Evolutionary conservation across 1,284 basidiomycete genomes (phyloP), one percentile per base, ranked within the genome.

Genomic region (Trichosporon sp.): DNA sequence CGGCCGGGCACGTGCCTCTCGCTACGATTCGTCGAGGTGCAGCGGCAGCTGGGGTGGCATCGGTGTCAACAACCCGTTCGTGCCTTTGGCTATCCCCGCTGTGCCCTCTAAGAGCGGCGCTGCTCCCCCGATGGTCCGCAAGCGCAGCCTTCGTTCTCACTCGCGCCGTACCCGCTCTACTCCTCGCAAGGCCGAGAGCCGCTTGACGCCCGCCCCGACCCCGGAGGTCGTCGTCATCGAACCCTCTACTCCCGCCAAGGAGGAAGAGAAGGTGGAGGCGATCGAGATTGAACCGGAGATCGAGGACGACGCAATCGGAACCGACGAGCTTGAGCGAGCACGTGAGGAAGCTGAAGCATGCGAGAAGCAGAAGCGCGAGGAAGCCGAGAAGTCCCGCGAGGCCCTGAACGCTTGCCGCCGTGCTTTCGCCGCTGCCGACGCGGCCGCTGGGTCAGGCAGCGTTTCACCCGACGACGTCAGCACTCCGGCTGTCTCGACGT

Each of bases 41-140:
- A 77, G 73, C 48, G 77, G 78, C 1, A 74, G 61, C 65, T 81
- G 79, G 79, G 78, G 78, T n/a, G 77, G 78, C 6, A 81, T 82
- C 32, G 81, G 81, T n/a, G 80, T 80, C 10, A 75, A 78, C 66
- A 76, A 75, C 48, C 71, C 72, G 2, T 70, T 76, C 26, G 54
- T 71, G 31, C 69, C 73, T 68, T 38, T 64, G 69, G 46, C 67
- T 51, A 67, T 70, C 70, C 11, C 71, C 69, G 1, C 70, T 68
- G 19, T 66, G 48, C 16, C 16, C 8, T 35, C 21, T 31, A 48
- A 48, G 70, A 66, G 59, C 31, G 59, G 31, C 37, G 68, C 70
- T 6, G 65, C 73, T 1, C 71, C 75, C 2, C 69, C 73, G 3
- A 68, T 72, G n/a, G 69, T 71, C 0, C 69, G 73, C 19, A 70